Evolutionary conservation across 495 filamentous ascomycete genomes (phyloP), one percentile per base, ranked within the genome.

Genomic region (Pyrenula aspistea): DNA sequence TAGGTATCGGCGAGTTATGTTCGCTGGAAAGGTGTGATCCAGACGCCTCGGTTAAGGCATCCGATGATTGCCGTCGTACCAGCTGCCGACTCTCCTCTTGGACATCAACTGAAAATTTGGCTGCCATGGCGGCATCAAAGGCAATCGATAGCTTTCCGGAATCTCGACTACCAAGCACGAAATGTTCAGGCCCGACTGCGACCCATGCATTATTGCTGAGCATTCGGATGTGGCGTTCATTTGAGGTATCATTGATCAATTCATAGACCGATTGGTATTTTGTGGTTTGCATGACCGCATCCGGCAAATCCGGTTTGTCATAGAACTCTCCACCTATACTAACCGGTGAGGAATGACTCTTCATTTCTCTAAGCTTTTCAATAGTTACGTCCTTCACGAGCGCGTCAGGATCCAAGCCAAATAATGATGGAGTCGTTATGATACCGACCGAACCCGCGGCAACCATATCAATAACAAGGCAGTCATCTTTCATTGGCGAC

Each of bases 391-490:
- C 73, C n/a, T 84, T 69, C 0, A 97, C 71, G 2, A 96, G 54
- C 63, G 91, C 84, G n/a, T 78, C 74, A 0, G 93, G 92, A 67
- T 97, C 89, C 2, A 99, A 78, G 1, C 93, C 93, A 60, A 99
- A 96, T 10, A 99, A 73, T 0, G 93, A 96, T 1, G 93, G 94
- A 0, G 87, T 89, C 12, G 90, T 91, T 1, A 95, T 75, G 54
- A 99, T 85, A 0, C 94, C 93, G 0, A 83, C 84, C 55, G 80
- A 77, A 12, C 97, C 72, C 12, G 82, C 85, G 0, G 89, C 83
- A 0, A 97, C 93, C 88, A 99, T 91, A 67, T 99, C 93, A 60
- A 99, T 93, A 51, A 99, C 75, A 67, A 96, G 93, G 61, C 93
- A 99, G 62, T 97, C 81, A 48, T 83, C 67, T 65, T 99, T 99